These are phyloP conservation scores for Ocimum tenuiflorum DNA, from an alignment of 257 asterid genomes.

Conservation along the genomic window DNA sequence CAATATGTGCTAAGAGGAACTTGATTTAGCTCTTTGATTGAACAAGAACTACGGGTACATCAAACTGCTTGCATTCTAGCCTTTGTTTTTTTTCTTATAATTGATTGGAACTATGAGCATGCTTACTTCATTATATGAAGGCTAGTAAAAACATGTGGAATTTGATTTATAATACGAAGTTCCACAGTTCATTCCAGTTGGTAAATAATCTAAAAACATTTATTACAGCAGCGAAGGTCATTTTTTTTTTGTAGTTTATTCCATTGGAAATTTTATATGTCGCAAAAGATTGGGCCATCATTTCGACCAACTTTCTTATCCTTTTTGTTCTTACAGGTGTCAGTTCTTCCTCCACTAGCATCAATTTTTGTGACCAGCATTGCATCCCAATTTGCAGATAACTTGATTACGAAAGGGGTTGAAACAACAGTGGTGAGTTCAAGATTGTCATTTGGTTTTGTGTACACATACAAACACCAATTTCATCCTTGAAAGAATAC, in stretches of 20 bases:
- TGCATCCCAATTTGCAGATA: conserved; percentile 92
- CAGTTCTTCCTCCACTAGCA: conserved; percentile 94
- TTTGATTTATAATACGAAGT: no score
- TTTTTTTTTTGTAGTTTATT: neutral
- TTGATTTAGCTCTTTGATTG: no score
- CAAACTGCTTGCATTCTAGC: no score
- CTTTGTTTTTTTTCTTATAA: no score
- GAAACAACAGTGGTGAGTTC: conserved; percentile 69
- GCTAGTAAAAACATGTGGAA: neutral
- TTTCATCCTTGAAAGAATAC: neutral
- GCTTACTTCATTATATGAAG: no score
- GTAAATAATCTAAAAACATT: neutral
- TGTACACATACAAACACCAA: no score
- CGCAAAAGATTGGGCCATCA: neutral
- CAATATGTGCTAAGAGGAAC: no score
- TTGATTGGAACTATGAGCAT: no score
- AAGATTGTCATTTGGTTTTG: neutral
- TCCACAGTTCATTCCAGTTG: no score
- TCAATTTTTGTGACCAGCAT: conserved; percentile 74
- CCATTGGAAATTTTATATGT: neutral
- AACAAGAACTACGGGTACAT: no score
- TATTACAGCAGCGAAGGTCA: neutral
- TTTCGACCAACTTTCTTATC: neutral
- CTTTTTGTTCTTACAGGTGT: conserved; percentile 54
- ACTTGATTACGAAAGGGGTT: conserved; percentile 73